A percentile compares a stretch with the other conserved stretches of the same genome.
Conservation (phyloP, 1,284 basidiomycete species). For the Cutaneotrichosporon dermatis region DNA sequence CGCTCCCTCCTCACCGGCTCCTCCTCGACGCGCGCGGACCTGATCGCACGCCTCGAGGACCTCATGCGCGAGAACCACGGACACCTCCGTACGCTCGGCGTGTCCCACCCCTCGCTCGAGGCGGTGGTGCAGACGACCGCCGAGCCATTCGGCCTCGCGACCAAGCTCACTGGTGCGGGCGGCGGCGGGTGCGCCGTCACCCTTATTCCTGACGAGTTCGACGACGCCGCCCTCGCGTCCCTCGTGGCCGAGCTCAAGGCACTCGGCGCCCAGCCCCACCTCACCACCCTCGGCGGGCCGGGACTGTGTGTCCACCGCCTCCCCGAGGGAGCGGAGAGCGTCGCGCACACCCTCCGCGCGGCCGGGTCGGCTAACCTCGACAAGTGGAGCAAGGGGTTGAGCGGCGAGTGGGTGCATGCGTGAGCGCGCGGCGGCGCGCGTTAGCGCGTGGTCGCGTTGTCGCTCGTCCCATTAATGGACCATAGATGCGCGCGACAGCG, state of each 20-base stretch:
- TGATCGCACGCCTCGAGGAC: slow-evolving; percentile 52
- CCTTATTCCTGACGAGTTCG: slow-evolving; percentile 81
- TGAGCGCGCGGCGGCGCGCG: background rate
- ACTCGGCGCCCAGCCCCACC: slow-evolving; percentile 76
- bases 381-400: slow-evolving; percentile 9
- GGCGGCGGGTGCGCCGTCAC: slow-evolving; percentile 97
- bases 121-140: slow-evolving; percentile 68
- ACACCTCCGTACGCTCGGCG: slow-evolving; percentile 81
- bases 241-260: slow-evolving; percentile 60
- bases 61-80: slow-evolving; percentile 85
- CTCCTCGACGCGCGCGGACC: slow-evolving; percentile 53
- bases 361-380: slow-evolving; percentile 8
- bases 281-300: slow-evolving; percentile 86
- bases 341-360: slow-evolving; percentile 3
- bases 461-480: no score
- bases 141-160: slow-evolving; percentile 63
- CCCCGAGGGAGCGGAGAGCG: background rate
- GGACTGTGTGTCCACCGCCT: slow-evolving; percentile 55
- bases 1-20: slow-evolving; percentile 66
- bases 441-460: no score
- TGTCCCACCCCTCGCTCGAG: slow-evolving; percentile 86
- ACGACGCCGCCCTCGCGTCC: slow-evolving; percentile 56
- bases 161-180: slow-evolving; percentile 99
- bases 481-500: background rate
- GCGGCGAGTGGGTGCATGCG: slow-evolving; percentile 15